These are phyloP conservation scores for Monosporascus cannonballus DNA, from an alignment of 2,329 filamentous ascomycete genomes.

Conservation along the genomic window DNA sequence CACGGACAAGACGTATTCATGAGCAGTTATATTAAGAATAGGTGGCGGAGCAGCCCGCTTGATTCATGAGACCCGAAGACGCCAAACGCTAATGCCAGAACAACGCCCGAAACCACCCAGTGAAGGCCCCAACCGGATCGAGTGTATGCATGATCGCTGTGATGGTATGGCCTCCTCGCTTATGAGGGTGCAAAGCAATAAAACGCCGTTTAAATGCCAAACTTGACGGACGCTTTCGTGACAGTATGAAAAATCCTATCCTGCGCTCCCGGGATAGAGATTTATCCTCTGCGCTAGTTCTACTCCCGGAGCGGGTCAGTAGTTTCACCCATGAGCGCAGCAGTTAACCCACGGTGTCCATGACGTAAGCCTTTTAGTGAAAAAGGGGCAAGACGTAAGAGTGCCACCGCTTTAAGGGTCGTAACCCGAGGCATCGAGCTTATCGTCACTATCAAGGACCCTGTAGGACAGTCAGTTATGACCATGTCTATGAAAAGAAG, in stretches of 20 bases:
- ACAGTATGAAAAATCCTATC: neutral
- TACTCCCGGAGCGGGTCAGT: neutral
- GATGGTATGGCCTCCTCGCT: neutral
- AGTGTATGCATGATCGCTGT: neutral
- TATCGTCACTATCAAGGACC: constrained; percentile 50
- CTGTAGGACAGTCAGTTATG: constrained; percentile 23
- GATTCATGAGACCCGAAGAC: constrained; percentile 3
- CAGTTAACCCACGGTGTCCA: no score
- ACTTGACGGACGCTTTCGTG: neutral
- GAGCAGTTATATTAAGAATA: no score
- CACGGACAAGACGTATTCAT: no score
- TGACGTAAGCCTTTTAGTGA: no score
- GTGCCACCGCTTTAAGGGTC: constrained; percentile 22
- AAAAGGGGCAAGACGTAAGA: no score
- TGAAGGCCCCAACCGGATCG: no score
- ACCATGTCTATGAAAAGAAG: neutral
- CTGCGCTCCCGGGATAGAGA: neutral
- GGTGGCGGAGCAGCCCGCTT: neutral
- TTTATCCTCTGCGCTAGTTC: no score
- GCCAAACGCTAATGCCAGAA: constrained; percentile 21
- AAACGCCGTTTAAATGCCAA: neutral
- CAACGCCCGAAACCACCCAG: neutral
- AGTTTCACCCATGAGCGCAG: neutral
- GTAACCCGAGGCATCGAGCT: constrained; percentile 43
- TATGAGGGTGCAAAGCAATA: neutral